Percentiles rank a stretch among this genome's conserved stretches.
Conservation (phyloP, 495 filamentous ascomycete species). For the Thozetella sp. region DNA sequence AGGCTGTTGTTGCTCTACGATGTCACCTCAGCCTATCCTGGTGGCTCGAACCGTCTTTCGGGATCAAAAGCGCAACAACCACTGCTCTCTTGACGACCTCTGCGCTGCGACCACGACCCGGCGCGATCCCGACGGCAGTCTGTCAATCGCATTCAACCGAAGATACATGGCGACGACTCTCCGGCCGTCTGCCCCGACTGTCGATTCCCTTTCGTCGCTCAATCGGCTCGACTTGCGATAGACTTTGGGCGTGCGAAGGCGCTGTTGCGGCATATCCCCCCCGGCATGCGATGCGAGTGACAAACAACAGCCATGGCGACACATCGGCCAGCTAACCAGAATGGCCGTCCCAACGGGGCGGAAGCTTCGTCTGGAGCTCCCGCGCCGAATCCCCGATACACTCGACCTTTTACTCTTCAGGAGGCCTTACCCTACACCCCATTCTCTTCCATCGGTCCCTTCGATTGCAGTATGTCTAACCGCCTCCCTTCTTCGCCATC, state of each 20-base stretch:
- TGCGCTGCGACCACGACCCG: background rate
- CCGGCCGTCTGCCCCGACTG: background rate
- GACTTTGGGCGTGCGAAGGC: background rate
- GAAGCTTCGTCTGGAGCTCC: conserved; percentile 2
- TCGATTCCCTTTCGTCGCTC: background rate
- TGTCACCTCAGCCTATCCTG: background rate
- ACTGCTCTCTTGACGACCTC: background rate
- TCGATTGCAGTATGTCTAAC: conserved; percentile 68
- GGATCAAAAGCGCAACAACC: background rate
- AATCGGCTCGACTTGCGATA: background rate
- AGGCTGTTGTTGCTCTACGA: background rate
- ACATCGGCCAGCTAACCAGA: conserved; percentile 19
- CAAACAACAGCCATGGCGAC: conserved; percentile 31
- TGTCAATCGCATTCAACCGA: background rate
- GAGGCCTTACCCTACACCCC: conserved; percentile 92
- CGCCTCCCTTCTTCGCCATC: background rate
- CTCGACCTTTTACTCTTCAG: conserved; percentile 58
- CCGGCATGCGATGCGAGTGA: conserved; percentile 19
- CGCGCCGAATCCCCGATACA: conserved; percentile 3
- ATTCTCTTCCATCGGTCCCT: conserved; percentile 85
- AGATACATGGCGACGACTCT: background rate
- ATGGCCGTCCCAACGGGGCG: conserved; percentile 16
- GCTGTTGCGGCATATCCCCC: background rate
- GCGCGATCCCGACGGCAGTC: background rate
- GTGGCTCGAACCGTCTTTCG: background rate